Conservation (phyloP, 75 land plant genomes). For the Pinus albicaulis region DNA sequence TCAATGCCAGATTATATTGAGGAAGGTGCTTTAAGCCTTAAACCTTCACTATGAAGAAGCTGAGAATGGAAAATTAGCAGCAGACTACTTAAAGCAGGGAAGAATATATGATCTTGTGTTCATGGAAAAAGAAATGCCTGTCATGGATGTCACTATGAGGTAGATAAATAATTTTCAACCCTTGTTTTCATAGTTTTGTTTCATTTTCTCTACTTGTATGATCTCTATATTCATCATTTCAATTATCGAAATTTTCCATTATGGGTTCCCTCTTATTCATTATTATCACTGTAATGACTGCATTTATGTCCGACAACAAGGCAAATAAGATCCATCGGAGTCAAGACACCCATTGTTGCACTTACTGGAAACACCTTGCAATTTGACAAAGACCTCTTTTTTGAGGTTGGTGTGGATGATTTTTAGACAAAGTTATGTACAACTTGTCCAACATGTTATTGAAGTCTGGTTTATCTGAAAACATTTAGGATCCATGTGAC, state of each 20-base stretch:
- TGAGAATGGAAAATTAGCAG: conserved; percentile 50
- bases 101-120: conserved; percentile 39
- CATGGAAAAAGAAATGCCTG: conserved; percentile 65
- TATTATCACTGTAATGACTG: background rate
- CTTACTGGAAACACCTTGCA: conserved; percentile 43
- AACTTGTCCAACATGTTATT: background rate
- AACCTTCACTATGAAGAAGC: conserved; percentile 47
- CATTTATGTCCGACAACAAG: conserved; percentile 29
- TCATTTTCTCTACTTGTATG: background rate
- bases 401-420: conserved; percentile 52
- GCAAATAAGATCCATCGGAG: conserved; percentile 35
- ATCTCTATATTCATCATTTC: background rate
- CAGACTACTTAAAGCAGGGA: conserved; percentile 35
- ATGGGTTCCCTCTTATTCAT: background rate
- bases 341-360: conserved; percentile 55
- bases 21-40: conserved; percentile 33
- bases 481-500: too few relatives aligned
- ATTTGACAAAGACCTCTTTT: conserved; percentile 38
- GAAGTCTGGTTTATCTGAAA: background rate
- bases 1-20: conserved; percentile 31
- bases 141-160: conserved; percentile 68
- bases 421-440: conserved; percentile 16
- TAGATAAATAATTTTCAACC: background rate
- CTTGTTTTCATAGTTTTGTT: background rate
- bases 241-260: background rate